phyloP scores from a whole-genome alignment of 2,329 filamentous ascomycete genomes.

The Fusarium hainanense region DNA sequence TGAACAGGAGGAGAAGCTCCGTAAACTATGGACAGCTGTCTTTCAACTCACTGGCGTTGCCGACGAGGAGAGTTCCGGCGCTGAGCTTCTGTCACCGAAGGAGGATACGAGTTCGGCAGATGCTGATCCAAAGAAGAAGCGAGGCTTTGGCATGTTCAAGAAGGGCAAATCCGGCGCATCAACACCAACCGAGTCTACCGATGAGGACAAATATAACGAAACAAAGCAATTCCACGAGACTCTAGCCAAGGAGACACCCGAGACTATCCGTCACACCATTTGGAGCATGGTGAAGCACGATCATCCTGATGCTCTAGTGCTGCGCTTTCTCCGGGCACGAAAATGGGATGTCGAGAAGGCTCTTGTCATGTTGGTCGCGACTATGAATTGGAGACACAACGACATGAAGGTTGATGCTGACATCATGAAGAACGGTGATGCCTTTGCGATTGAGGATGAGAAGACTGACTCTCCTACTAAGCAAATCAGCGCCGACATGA shows the following conservation, averaged over 20 bases:
- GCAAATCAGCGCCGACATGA: conserved; percentile 78
- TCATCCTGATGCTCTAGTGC: conserved; percentile 84
- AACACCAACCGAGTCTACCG: conserved; percentile 55
- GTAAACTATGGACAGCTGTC: conserved; percentile 83
- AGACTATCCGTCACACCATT: conserved; percentile 81
- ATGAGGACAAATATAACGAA: conserved; percentile 93
- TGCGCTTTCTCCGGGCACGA: conserved; percentile 87
- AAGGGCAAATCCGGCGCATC: conserved; percentile 56
- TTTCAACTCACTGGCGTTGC: conserved; percentile 79
- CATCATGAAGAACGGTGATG: conserved; percentile 82
- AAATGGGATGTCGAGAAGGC: conserved; percentile 97
- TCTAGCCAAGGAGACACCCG: conserved; percentile 78
- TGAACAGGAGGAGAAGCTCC: conserved; percentile 89
- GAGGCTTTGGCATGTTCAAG: conserved; percentile 73
- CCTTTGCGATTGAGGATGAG: conserved; percentile 69
- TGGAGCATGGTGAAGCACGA: conserved; percentile 98
- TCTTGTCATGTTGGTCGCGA: conserved; percentile 92
- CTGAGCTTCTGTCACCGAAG: conserved; percentile 32
- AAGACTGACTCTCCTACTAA: conserved; percentile 69
- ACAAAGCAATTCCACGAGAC: conserved; percentile 87
- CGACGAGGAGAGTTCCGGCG: conserved; percentile 42
- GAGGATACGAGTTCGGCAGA: conserved; percentile 44
- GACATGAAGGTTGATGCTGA: conserved; percentile 92
- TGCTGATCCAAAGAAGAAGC: conserved; percentile 76
- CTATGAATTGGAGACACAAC: conserved; percentile 87